Conservation (phyloP, 805 yeast species). For the Pichia nanzhaoensis region DNA sequence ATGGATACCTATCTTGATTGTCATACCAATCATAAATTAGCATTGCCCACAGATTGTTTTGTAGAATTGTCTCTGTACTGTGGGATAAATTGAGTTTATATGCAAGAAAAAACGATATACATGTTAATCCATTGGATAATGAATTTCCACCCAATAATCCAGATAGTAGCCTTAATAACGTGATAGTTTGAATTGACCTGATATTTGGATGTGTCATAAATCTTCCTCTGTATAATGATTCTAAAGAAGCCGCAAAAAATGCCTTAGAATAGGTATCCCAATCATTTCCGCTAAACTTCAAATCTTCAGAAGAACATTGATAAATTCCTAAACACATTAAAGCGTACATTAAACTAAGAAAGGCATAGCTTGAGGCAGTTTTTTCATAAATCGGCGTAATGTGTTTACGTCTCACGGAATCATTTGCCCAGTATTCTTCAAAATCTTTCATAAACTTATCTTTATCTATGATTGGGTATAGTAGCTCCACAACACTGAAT, state of each 20-base stretch:
- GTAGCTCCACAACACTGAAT: conserved; percentile 14
- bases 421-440: conserved; percentile 31
- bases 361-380: conserved; percentile 23
- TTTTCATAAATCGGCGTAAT: conserved; percentile 22
- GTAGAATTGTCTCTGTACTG: conserved; percentile 2
- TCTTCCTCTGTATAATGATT: conserved; percentile 29
- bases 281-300: conserved; percentile 21
- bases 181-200: conserved; percentile 23
- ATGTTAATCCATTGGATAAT: conserved; percentile 22
- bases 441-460: conserved; percentile 61
- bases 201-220: conserved; percentile 28
- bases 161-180: conserved; percentile 24
- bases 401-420: conserved; percentile 19
- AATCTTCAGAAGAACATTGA: conserved; percentile 20
- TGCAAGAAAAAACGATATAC: conserved; percentile 19
- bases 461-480: conserved; percentile 49
- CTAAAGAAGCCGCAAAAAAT: conserved; percentile 28
- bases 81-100: conserved; percentile 23
- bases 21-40: conserved; percentile 31
- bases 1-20: conserved; percentile 20
- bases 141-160: conserved; percentile 28
- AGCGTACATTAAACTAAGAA: conserved; percentile 28
- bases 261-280: conserved; percentile 26
- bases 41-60: conserved; percentile 26
- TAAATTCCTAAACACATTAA: conserved; percentile 27